Evolutionary conservation across 1,284 basidiomycete genomes (phyloP).

Genomic region (Trametes pubescens): DNA sequence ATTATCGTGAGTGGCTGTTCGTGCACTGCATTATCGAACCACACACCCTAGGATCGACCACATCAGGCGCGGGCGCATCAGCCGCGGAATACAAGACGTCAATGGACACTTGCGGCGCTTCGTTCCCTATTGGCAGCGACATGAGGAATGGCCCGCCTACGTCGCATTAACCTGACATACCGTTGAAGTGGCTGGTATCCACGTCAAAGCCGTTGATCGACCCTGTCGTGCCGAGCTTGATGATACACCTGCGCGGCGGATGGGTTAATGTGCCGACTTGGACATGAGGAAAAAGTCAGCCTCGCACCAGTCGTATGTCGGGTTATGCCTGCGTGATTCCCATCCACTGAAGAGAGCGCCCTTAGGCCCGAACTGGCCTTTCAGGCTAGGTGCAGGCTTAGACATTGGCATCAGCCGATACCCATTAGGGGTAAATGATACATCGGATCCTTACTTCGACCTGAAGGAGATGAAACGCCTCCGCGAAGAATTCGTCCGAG

Average conservation of each 20-base stretch:
- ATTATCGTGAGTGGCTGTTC: conserved; percentile 10
- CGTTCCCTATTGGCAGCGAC: conserved; percentile 70
- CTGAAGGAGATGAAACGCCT: conserved; percentile 85
- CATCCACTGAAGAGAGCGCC: conserved; percentile 96
- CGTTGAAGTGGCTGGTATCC: conserved; percentile 96
- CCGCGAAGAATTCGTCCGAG: conserved; percentile 97
- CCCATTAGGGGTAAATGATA: background rate
- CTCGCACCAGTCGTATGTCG: conserved; percentile 86
- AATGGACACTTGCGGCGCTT: conserved; percentile 85
- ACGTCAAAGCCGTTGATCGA: conserved; percentile 90
- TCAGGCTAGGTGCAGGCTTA: conserved; percentile 82
- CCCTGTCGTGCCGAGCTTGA: conserved; percentile 87
- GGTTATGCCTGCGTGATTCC: conserved; percentile 93
- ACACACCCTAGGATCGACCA: conserved; percentile 63
- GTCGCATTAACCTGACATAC: conserved; percentile 42
- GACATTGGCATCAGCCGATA: conserved; percentile 1
- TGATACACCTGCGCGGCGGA: conserved; percentile 77
- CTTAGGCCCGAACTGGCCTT: conserved; percentile 96
- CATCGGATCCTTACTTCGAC: conserved; percentile 62
- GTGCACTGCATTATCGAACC: conserved; percentile 4
- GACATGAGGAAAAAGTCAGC: background rate
- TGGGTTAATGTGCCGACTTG: conserved; percentile 5
- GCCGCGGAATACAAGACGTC: conserved; percentile 63
- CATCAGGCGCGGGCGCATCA: conserved; percentile 50
- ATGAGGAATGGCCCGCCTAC: background rate